Base-by-base conservation (phyloP, 768 basidiomycete species). In the Mycena indigotica region DNA sequence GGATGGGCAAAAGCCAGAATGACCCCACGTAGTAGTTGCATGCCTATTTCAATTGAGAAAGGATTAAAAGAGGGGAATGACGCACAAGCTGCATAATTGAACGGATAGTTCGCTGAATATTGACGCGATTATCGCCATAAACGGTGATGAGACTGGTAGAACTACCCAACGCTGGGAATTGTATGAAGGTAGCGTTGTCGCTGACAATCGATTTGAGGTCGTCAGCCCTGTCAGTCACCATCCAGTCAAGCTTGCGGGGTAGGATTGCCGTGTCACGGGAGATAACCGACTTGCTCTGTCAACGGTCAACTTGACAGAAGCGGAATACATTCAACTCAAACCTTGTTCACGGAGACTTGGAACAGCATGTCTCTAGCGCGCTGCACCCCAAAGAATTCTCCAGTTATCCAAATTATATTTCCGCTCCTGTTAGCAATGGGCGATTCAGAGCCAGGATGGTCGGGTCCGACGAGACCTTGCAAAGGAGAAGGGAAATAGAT, bases 171-270 rank as follows among this genome's bases (percentile, higher is more conserved):
- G 92, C 82, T 13, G 96, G 95, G 65, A 97, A 92, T 67, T 94
- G 90, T 61, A 99, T 90, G 70, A 90, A 98, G 4, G 95, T 96
- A 5, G 93, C 94, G 62, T 98, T 98, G 76, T 99, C 96, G 65
- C 84, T 86, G 95, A 97, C 98, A 69, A 95, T 84, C 4, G 86
- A 80, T 73, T 88, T 93, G 67, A 99, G 77, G 61, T 98, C 96
- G 26, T 98, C 95, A 12, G 89, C 78, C n/a, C 91, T 87, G 72
- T 99, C 93, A n/a, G 91, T 92, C 53, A 97, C 85, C 85, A 99
- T 89, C 95, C 96, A 98, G 67, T 99, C 96, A 60, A 99, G 80
- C 72, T 99, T 99, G 61, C 96, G 89, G 55, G 96, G 96, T 23
- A 97, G 82, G 54, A 98, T 90, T 4, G 94, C 92, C 16, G 93